Evolutionary conservation across 148 eudicot species (phyloP), one percentile per base, ranked within the genome.

Genomic region (Rhododendron kiyosumense): DNA sequence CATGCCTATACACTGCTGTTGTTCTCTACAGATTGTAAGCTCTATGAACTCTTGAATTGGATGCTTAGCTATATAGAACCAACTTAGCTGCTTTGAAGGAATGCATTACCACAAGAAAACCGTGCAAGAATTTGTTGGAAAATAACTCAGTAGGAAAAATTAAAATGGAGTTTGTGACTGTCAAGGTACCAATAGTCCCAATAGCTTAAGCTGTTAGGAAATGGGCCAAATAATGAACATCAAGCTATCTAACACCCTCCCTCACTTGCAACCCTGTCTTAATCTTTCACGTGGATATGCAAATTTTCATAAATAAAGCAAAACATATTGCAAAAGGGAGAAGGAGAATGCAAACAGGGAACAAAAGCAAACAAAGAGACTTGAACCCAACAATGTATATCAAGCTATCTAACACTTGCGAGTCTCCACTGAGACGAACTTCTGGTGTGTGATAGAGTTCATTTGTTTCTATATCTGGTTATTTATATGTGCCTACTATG

Each of bases 11-110:
- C 12, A 10, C 26, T 34, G 28, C 75, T 22, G 12, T 46, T 36
- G 14, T 83, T 38, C 17, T 49, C 17, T 73, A 11, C 59, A 15
- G 24, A 83, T 65, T 12, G 1, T 38, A 41, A 83, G 34, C n/a
- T 43, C 41, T 5, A 54, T 54, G 34, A 43, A 38, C 77, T 61
- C 0, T 11, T 59, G 18, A 18, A 63, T 61, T 61, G 36, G 22
- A 61, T 77, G 26, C 30, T 74, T 65, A 30, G 84, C 54, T 83
- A n/a, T 63, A 69, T 83, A 45, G 77, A 26, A 46, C 78, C 57
- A 67, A 83, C 24, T 45, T 67, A 15, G 59, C 54, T n/a, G 45
- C 69, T 83, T 74, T 32, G 75, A 28, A 69, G 36, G 75, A 30
- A 4, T 69, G 18, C 3, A 69, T 3, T 69, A 4, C 75, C 34